Conservation (phyloP, 2,329 filamentous ascomycete genomes). For the Lizonia empirigonia region DNA sequence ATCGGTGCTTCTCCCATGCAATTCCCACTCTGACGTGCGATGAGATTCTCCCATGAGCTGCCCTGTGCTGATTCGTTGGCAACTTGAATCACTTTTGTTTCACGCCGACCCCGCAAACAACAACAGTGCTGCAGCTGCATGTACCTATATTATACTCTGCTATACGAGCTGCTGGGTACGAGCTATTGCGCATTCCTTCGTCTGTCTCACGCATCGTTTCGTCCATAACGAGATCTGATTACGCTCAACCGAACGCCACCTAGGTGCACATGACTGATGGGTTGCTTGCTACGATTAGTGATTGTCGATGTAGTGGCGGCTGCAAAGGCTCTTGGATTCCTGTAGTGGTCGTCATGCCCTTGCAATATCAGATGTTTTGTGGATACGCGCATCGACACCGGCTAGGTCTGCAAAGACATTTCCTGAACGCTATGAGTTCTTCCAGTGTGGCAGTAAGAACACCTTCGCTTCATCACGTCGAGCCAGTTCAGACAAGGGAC, state of each 20-base stretch:
- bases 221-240: slow-evolving; percentile 22
- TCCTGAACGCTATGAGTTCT: slow-evolving; percentile 17
- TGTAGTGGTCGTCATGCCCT: slow-evolving; percentile 26
- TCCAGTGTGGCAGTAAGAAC: slow-evolving; percentile 22
- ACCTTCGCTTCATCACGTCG: slow-evolving; percentile 18
- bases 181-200: slow-evolving; percentile 10
- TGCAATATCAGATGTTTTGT: slow-evolving; percentile 23
- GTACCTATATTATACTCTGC: not conserved
- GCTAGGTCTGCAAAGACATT: slow-evolving; percentile 20
- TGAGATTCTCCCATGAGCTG: slow-evolving; percentile 21
- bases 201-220: slow-evolving; percentile 19
- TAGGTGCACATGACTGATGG: slow-evolving; percentile 24
- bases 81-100: slow-evolving; percentile 24
- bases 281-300: slow-evolving; percentile 13
- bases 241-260: slow-evolving; percentile 19
- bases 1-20: slow-evolving; percentile 14
- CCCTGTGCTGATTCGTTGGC: slow-evolving; percentile 8
- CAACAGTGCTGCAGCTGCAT: not conserved
- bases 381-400: slow-evolving; percentile 21
- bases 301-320: slow-evolving; percentile 15
- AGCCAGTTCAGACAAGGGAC: slow-evolving; percentile 17
- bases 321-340: slow-evolving; percentile 23
- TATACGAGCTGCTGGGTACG: not conserved
- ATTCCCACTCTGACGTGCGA: slow-evolving; percentile 18
- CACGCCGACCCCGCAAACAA: slow-evolving; percentile 13